Evolutionary conservation across 768 basidiomycete genomes (phyloP), one percentile per base, ranked within the genome.

Genomic region (Thelephora aurantiotincta): DNA sequence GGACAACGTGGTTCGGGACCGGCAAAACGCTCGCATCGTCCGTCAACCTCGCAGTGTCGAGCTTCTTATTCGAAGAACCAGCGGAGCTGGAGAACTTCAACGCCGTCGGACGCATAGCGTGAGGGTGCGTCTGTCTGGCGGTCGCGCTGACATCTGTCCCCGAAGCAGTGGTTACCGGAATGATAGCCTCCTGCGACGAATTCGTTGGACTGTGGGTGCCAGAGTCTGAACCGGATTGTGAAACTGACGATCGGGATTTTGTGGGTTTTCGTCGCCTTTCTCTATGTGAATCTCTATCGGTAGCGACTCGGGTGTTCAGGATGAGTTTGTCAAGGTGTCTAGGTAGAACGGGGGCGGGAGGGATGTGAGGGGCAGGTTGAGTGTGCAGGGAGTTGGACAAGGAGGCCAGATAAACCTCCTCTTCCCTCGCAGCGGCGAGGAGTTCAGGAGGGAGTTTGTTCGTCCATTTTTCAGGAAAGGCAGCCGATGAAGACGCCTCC

Each of bases 271-370:
- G 20, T 18, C 42, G 41, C 20, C 22, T n/a, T 14, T 48, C 47
- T 38, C 38, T 48, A 14, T 48, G 20, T 9, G 14, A 44, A 46
- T 52, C 34, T 53, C 60, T 45, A 44, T 65, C 52, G 50, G 54
- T 19, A 51, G 63, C 54, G 54, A 71, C 57, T 43, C 62, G 55
- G 55, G 62, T 60, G 49, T 98, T 98, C 51, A 99, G 65, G 49
- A 97, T 96, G 44, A 96, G 80, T 57, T 91, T 92, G 58, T 98
- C 93, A 36, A 99, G 68, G 57, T 97, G 90, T 1, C 92, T 68
- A 0, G 96, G 96, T 38, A 98, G 71, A 1, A 73, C 68, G 1
- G 96, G 92, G 2, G 96, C 92, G 18, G 82, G 80, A 1, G 92
- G 92, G 51, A 93, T 83, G 53, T 78, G 78, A 14, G 90, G 86